phyloP scores from a whole-genome alignment of 2,329 filamentous ascomycete species.

The Botrytis pseudocinerea region DNA sequence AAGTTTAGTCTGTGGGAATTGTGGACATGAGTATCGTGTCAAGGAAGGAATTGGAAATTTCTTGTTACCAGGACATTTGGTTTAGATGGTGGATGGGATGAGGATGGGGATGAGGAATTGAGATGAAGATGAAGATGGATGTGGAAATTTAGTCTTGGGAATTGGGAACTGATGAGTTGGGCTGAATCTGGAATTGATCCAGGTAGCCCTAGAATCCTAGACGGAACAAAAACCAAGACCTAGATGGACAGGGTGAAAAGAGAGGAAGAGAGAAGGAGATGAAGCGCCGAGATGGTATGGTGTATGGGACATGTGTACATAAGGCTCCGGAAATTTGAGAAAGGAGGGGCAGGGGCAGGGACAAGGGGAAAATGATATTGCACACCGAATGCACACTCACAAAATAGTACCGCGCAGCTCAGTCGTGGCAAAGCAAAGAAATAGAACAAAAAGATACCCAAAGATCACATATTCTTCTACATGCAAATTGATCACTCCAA shows the following conservation, averaged over 20 bases:
- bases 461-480: not conserved
- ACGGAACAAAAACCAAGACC: not conserved
- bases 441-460: slow-evolving; percentile 9
- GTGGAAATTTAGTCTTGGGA: too few relatives aligned
- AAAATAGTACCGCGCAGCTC: not conserved
- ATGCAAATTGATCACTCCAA: too few relatives aligned
- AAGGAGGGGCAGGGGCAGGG: not conserved
- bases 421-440: not conserved
- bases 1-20: slow-evolving; percentile 85
- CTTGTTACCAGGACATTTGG: slow-evolving; percentile 87
- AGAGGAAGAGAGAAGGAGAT: not conserved
- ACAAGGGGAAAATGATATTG: not conserved
- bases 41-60: slow-evolving; percentile 98
- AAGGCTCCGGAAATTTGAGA: accelerated
- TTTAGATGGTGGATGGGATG: slow-evolving; percentile 44
- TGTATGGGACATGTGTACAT: not conserved
- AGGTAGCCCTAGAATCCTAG: not conserved
- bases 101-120: not conserved
- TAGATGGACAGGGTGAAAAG: not conserved
- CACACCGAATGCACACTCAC: not conserved
- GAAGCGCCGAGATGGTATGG: not conserved
- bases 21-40: slow-evolving; percentile 89
- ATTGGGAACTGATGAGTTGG: not conserved
- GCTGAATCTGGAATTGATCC: not conserved
- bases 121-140: not conserved